phyloP scores from a whole-genome alignment of 2,329 filamentous ascomycete species.

The Fusarium kyushuense region DNA sequence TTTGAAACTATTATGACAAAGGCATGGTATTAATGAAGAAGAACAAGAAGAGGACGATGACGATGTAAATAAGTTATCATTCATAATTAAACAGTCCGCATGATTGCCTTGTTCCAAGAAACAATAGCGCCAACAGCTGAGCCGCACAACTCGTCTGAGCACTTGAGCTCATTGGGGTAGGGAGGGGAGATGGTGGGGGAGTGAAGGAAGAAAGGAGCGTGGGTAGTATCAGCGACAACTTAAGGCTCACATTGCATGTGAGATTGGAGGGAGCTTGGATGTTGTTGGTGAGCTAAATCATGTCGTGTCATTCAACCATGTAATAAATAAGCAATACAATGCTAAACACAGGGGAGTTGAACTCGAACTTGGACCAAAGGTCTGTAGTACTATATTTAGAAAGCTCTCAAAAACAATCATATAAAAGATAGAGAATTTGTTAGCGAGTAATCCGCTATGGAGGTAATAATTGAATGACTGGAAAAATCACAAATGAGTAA shows the following conservation, averaged over 20 bases:
- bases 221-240: slow-evolving; percentile 18
- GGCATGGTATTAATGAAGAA: slow-evolving; percentile 2
- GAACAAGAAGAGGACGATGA: neutral
- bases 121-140: slow-evolving; percentile 18
- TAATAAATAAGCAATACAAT: slow-evolving; percentile 3
- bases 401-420: neutral
- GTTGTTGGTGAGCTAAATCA: slow-evolving; percentile 19
- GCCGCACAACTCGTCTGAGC: slow-evolving; percentile 24
- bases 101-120: slow-evolving; percentile 22
- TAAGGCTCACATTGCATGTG: slow-evolving; percentile 12
- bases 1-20: slow-evolving; percentile 14
- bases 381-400: neutral
- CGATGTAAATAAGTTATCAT: slow-evolving; percentile 2
- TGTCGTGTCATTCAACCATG: slow-evolving; percentile 12
- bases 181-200: slow-evolving; percentile 21
- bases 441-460: neutral
- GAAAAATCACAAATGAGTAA: neutral
- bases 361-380: neutral
- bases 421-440: neutral
- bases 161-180: slow-evolving; percentile 28
- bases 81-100: slow-evolving; percentile 4
- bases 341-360: neutral
- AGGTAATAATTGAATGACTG: too few species aligned
- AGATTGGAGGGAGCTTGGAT: neutral
- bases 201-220: slow-evolving; percentile 1